Percentiles rank a stretch among this genome's conserved stretches.
These are phyloP conservation scores for Scedosporium minutisporum DNA, from an alignment of 2,329 filamentous ascomycete genomes.

Conservation along the genomic window DNA sequence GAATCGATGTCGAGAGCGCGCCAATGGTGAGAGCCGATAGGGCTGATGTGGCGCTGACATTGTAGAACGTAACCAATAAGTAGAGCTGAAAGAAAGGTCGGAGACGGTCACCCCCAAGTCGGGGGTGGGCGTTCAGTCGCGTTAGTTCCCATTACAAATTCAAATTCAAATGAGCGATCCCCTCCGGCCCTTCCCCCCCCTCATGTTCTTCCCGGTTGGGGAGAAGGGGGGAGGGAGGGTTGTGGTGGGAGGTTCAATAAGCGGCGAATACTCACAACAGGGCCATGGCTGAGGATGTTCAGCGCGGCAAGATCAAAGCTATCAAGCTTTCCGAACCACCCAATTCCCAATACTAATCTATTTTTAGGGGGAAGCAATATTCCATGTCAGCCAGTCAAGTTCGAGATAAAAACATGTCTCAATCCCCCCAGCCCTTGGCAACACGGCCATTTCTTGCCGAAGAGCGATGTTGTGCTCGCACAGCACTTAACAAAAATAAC, in stretches of 20 bases:
- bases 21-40: slow-evolving; percentile 57
- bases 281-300: slow-evolving; percentile 63
- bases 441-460: no score
- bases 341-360: slow-evolving; percentile 60
- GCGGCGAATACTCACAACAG: slow-evolving; percentile 42
- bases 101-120: no score
- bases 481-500: no score
- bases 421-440: not conserved
- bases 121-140: not conserved
- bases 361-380: slow-evolving; percentile 15
- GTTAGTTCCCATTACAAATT: not conserved
- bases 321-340: slow-evolving; percentile 68
- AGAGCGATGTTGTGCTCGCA: no score
- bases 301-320: slow-evolving; percentile 59
- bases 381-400: slow-evolving; percentile 4
- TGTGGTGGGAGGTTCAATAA: not conserved
- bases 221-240: not conserved
- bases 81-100: slow-evolving; percentile 42
- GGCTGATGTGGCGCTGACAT: slow-evolving; percentile 51
- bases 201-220: not conserved
- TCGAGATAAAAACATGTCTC: slow-evolving; percentile 1
- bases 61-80: slow-evolving; percentile 71
- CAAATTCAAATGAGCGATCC: not conserved
- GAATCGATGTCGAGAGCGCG: slow-evolving; percentile 56
- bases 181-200: not conserved